Conservation (phyloP, 768 basidiomycete species). For the Cantharellus anzutake region DNA sequence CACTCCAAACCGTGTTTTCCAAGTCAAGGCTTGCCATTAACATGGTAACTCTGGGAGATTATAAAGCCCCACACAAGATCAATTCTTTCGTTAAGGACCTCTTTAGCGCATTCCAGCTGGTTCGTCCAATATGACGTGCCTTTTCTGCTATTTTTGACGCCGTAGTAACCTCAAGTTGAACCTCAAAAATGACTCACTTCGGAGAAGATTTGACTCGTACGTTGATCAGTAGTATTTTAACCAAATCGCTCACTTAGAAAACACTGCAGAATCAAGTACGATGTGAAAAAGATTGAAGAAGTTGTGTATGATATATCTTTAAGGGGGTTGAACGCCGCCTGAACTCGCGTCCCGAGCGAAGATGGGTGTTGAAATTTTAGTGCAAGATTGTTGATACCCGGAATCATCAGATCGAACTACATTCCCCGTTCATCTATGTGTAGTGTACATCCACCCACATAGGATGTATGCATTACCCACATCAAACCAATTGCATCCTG, state of each 20-base stretch:
- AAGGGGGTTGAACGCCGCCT: background rate
- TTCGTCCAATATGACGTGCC: background rate
- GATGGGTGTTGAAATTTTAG: too few species aligned
- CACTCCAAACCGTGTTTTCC: background rate
- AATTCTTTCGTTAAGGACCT: slow-evolving; percentile 9
- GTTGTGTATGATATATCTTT: slow-evolving; percentile 1
- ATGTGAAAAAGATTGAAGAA: slow-evolving; percentile 11
- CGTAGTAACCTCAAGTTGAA: slow-evolving; percentile 5
- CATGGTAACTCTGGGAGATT: slow-evolving; percentile 9
- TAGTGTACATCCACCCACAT: too few species aligned
- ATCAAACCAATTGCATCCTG: too few species aligned
- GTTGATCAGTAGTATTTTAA: background rate
- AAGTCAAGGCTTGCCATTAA: slow-evolving; percentile 11
- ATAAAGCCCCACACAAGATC: slow-evolving; percentile 9
- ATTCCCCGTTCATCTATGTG: too few species aligned
- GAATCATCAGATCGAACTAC: too few species aligned
- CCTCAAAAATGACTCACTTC: slow-evolving; percentile 10
- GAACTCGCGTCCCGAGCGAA: too few species aligned
- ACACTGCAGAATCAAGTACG: slow-evolving; percentile 9
- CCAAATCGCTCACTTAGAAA: background rate
- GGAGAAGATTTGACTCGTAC: slow-evolving; percentile 10
- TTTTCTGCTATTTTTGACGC: background rate
- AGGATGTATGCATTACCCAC: too few species aligned
- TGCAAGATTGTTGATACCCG: too few species aligned
- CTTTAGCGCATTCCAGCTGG: slow-evolving; percentile 9